Evolutionary conservation across 2,329 filamentous ascomycete genomes (phyloP).

Genomic region (Penicillium psychrosexuale): DNA sequence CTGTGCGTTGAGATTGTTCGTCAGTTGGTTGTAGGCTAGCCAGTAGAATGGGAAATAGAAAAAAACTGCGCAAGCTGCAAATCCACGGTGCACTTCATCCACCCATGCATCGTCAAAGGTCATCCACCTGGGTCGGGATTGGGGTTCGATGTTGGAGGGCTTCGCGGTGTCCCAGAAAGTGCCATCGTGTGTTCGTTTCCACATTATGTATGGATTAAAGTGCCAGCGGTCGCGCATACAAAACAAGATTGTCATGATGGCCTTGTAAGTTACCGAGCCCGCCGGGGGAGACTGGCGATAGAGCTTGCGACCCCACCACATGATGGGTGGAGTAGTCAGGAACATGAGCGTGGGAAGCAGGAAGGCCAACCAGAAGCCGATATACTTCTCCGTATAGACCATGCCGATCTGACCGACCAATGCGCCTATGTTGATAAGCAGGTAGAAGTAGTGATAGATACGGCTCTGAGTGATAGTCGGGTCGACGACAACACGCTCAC

Average conservation of each 20-base stretch:
- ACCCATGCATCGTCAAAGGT: constrained; percentile 76
- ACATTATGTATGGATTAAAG: neutral
- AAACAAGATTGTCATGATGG: neutral
- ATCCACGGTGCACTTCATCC: constrained; percentile 69
- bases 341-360: neutral
- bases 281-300: neutral
- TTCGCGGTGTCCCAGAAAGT: neutral
- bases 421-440: neutral
- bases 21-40: constrained; percentile 54
- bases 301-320: neutral
- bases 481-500: neutral
- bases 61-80: constrained; percentile 68
- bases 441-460: neutral
- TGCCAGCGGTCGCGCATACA: neutral
- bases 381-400: neutral
- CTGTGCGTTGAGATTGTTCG: constrained; percentile 54
- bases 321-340: neutral
- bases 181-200: neutral
- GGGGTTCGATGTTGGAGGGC: constrained; percentile 6
- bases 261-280: neutral
- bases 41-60: constrained; percentile 41
- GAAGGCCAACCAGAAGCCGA: neutral
- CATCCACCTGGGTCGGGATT: constrained; percentile 16
- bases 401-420: neutral
- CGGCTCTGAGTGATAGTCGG: neutral